A percentile compares a stretch with the other conserved stretches of the same genome.
phyloP scores from a whole-genome alignment of 129 eudicot genomes.

The Flaveria ramosissima region DNA sequence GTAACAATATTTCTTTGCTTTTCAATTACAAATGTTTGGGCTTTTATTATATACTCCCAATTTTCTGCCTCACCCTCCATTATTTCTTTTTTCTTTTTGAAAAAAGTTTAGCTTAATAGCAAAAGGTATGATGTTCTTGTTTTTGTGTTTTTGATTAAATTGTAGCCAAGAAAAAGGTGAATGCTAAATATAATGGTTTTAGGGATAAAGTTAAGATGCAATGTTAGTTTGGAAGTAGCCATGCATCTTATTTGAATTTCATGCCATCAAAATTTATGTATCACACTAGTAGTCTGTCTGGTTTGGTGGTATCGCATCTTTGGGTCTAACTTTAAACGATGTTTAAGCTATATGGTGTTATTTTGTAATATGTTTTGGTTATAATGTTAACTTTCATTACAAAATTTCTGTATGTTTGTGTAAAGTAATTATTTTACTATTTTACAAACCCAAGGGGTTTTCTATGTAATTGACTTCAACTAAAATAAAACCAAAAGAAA shows the following conservation, averaged over 20 bases:
- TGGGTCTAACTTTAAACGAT: too few species aligned
- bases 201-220: constrained; percentile 23
- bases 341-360: too few species aligned
- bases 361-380: too few species aligned
- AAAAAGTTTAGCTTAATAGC: constrained; percentile 30
- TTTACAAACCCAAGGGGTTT: too few species aligned
- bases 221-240: constrained; percentile 34
- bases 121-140: constrained; percentile 32
- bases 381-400: too few species aligned
- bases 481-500: too few species aligned
- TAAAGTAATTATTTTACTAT: too few species aligned
- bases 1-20: constrained; percentile 9
- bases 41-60: constrained; percentile 27
- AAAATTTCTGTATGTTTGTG: too few species aligned
- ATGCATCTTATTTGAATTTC: constrained; percentile 31
- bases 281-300: too few species aligned
- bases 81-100: constrained; percentile 32
- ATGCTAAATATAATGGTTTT: background rate
- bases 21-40: constrained; percentile 17
- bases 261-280: constrained; percentile 21
- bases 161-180: constrained; percentile 32
- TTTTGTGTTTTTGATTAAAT: constrained; percentile 39
- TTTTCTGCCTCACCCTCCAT: constrained; percentile 35
- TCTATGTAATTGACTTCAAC: too few species aligned
- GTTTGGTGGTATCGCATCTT: too few species aligned